These are phyloP conservation scores for Silene uniflora DNA, from an alignment of 148 eudicot species.

Conservation along the genomic window DNA sequence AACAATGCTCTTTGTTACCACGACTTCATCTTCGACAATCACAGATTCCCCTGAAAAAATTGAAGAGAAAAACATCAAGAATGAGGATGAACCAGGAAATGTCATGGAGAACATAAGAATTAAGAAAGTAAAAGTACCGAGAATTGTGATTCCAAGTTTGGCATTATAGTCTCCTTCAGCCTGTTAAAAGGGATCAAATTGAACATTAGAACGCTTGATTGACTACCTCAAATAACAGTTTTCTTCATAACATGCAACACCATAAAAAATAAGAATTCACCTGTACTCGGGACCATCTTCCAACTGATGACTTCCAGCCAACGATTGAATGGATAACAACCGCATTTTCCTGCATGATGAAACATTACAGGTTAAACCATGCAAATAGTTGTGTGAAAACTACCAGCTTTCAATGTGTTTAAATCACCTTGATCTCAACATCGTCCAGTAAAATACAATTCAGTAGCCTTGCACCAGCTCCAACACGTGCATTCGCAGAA, in stretches of 20 bases:
- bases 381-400: neutral
- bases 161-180: constrained; percentile 68
- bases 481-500: constrained; percentile 69
- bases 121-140: constrained; percentile 36
- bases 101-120: neutral
- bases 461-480: constrained; percentile 64
- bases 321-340: constrained; percentile 59
- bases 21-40: constrained; percentile 67
- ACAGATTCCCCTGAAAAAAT: constrained; percentile 54
- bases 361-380: constrained; percentile 1
- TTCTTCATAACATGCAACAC: neutral
- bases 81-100: neutral
- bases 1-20: constrained; percentile 60
- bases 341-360: constrained; percentile 55
- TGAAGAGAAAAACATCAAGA: constrained; percentile 1
- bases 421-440: constrained; percentile 60
- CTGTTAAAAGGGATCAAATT: constrained; percentile 28
- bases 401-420: constrained; percentile 15
- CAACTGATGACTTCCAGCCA: constrained; percentile 67
- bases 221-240: neutral
- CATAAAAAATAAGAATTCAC: constrained; percentile 22
- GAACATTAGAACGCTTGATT: constrained; percentile 6
- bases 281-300: constrained; percentile 77
- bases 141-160: constrained; percentile 70
- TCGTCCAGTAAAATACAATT: constrained; percentile 62